phyloP scores from a whole-genome alignment of 73 alveolate genomes.

The Paramecium pentaurelia region DNA sequence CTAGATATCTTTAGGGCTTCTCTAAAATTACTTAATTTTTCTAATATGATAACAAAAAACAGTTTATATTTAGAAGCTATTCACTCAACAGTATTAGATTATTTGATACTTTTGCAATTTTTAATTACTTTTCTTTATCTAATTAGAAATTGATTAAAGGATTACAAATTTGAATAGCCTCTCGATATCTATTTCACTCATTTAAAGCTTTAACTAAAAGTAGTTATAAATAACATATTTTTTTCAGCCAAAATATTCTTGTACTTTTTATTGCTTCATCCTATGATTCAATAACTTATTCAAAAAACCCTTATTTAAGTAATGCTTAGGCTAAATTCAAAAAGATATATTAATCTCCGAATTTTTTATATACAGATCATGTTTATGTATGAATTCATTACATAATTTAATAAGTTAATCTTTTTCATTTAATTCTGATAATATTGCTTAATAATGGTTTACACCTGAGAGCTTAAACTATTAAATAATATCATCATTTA shows the following conservation, averaged over 20 bases:
- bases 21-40: neutral
- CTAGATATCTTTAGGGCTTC: neutral
- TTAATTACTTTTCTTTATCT: neutral
- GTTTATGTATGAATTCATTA: neutral
- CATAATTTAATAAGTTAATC: neutral
- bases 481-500: neutral
- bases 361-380: neutral
- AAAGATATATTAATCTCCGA: neutral
- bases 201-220: neutral
- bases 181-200: neutral
- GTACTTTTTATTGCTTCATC: neutral
- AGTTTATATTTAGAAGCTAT: neutral
- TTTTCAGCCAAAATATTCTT: neutral
- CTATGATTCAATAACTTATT: neutral
- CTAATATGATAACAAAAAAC: neutral
- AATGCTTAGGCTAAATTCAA: neutral
- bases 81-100: neutral
- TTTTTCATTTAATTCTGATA: neutral
- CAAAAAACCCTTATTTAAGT: neutral
- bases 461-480: neutral
- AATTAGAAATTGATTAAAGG: neutral
- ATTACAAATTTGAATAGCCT: neutral
- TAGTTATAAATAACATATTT: neutral
- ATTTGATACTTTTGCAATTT: neutral
- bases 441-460: too few species aligned